Base-by-base conservation (phyloP, 1,139 yeast genomes). In the Wickerhamiella infanticola region DNA sequence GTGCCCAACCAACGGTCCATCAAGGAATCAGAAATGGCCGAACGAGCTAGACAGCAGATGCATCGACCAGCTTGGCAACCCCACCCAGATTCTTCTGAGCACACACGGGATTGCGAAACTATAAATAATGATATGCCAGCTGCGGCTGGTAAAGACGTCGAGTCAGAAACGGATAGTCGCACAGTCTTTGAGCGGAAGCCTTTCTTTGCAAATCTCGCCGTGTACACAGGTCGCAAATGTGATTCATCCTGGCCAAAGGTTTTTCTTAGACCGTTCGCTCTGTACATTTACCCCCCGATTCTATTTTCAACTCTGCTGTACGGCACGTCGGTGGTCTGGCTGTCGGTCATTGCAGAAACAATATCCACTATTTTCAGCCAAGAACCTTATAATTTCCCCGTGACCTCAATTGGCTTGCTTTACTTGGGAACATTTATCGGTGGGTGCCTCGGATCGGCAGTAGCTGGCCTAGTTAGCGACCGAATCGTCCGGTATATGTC, bases 301-400 rank as follows among this genome's bases (percentile, higher is more conserved):
- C 57, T 74, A n/a, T 76, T 69, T 55, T 73, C 78, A 0, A 65
- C 80, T 1, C 55, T 76, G 7, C 60, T 73, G 2, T 77, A 77
- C 53, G 65, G 78, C 1, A 65, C 76, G 48, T 75, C 79, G 8
- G 79, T 77, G 26, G 78, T 77, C 24, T 77, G 80, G 80, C 67
- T 77, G 45, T 76, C 77, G 58, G 73, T 75, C 43, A 70, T 77
- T 42, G 73, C 79, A 1, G 81, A 77, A 56, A 69, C 76, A 1
- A 69, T 77, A 35, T 65, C 77, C 3, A 67, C 69, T 11, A 71
- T 75, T 29, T 77, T 76, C 53, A 58, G 66, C 18, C 56, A 59
- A 13, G 60, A 57, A 5, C 75, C 75, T 0, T 77, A 77, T 59
- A 60, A 64, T 18, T 75, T 70, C 57, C 60, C 68, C 7, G 64